Percentiles rank a stretch among this genome's conserved stretches.
Evolutionary conservation across 2,329 filamentous ascomycete species (phyloP).

Genomic region (Fusarium nisikadoi): DNA sequence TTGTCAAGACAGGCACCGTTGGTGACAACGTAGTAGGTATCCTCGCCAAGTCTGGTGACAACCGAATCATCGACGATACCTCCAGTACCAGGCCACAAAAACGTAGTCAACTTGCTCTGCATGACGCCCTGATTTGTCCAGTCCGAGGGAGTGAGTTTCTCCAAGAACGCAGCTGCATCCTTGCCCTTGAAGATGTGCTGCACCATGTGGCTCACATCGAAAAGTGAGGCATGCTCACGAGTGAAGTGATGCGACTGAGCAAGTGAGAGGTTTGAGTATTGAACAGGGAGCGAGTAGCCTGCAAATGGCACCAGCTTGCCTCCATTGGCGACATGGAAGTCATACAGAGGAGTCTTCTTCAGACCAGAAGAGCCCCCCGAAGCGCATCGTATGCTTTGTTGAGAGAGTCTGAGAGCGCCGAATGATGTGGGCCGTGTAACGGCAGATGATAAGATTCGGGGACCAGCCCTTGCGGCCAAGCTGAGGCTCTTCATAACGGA

Average conservation of each 20-base stretch:
- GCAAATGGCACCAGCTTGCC: conserved; percentile 98
- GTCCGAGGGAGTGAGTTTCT: conserved; percentile 83
- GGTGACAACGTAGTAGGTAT: conserved; percentile 91
- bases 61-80: conserved; percentile 97
- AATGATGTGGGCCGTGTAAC: conserved; percentile 36
- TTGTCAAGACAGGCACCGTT: conserved; percentile 94
- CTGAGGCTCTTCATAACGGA: conserved; percentile 47
- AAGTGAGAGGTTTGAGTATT: conserved; percentile 82
- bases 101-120: conserved; percentile 83
- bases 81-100: conserved; percentile 82
- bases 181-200: conserved; percentile 88
- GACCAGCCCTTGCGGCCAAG: conserved; percentile 47
- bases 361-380: conserved; percentile 50
- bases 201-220: conserved; percentile 97
- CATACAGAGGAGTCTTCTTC: conserved; percentile 78
- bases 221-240: conserved; percentile 85
- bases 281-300: conserved; percentile 91
- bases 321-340: conserved; percentile 79
- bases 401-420: conserved; percentile 29
- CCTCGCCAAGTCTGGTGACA: conserved; percentile 79
- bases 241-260: conserved; percentile 91
- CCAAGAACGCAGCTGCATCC: conserved; percentile 82
- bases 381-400: conserved; percentile 43
- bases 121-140: conserved; percentile 72
- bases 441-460: conserved; percentile 41